phyloP scores from a whole-genome alignment of 805 yeast genomes.

The Candida ipomoeae region DNA sequence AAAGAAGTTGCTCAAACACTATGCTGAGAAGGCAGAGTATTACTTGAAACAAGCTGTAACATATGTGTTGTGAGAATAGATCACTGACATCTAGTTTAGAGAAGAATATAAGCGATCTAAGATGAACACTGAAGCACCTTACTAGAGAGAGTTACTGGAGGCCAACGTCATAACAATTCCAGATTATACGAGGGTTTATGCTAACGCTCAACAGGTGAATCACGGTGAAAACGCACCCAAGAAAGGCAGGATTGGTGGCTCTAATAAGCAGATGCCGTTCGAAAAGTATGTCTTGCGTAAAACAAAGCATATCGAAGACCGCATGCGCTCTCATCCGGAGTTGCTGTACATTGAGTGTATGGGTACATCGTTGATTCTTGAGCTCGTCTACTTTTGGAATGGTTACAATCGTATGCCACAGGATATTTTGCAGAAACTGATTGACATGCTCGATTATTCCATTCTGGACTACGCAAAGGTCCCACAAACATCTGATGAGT shows the following conservation, averaged over 20 bases:
- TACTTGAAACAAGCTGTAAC: conserved; percentile 62
- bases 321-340: conserved; percentile 32
- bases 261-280: conserved; percentile 77
- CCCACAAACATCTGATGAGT: conserved; percentile 56
- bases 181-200: too few species aligned
- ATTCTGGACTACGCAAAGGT: conserved; percentile 24
- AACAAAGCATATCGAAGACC: conserved; percentile 44
- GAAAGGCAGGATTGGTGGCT: conserved; percentile 60
- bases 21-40: conserved; percentile 55
- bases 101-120: too few species aligned
- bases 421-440: conserved; percentile 49
- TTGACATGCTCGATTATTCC: conserved; percentile 52
- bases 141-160: too few species aligned
- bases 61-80: too few species aligned
- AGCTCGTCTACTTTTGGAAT: conserved; percentile 87
- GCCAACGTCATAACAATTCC: too few species aligned
- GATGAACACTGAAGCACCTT: too few species aligned
- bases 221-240: conserved; percentile 39
- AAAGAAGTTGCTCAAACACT: conserved; percentile 38
- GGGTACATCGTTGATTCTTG: conserved; percentile 81
- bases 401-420: conserved; percentile 82
- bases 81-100: too few species aligned
- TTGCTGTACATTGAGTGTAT: conserved; percentile 62
- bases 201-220: too few species aligned
- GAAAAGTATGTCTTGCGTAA: conserved; percentile 79